Base-by-base conservation (phyloP, 352 stramenopile genomes). In the Peronospora tabacina region DNA sequence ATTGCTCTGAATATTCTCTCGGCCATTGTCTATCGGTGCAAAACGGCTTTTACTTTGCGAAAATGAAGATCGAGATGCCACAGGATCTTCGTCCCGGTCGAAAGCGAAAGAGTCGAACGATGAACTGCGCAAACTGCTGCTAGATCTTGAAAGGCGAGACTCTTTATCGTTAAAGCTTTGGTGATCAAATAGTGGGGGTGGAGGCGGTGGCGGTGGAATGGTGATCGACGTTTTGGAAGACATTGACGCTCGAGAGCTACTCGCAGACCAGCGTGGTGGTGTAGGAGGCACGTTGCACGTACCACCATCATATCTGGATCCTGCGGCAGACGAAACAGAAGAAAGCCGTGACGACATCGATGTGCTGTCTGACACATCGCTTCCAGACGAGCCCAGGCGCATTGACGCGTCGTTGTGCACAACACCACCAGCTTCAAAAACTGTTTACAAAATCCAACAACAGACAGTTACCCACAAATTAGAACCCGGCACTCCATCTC, bases 271-370 rank as follows among this genome's bases (percentile, higher is more conserved):
- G n/a, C 33, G 50, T 15, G 49, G 55, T 11, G 55, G 62, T 2
- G 62, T 52, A 28, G 60, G 63, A 37, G 59, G 63, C 15, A 24
- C 28, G 30, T 56, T 59, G 32, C 45, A 45, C 54, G 55, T 60
- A 15, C 51, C 52, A 20, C 50, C 38, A 36, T 67, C 57, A 30
- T 62, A 43, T 17, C 39, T 52, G 15, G 54, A 58, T 19, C 61
- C 58, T 28, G 52, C 50, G 13, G 48, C 52, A 40, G 63, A 72
- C 8, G 67, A 75, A n/a, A 72, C 58, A 17, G 75, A 87, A n/a
- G 72, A 87, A 42, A 80, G 54, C 15, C 65, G 50, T 17, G 77
- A 82, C 1, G 64, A 76, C n/a, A 68, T 52, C 3, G 73, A 85
- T 1, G 72, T 83, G 15, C 59, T 67, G 22, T 85, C 73, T 9